phyloP scores from a whole-genome alignment of 139 green algal genomes.

The Chlamydomonas sphaeroides region DNA sequence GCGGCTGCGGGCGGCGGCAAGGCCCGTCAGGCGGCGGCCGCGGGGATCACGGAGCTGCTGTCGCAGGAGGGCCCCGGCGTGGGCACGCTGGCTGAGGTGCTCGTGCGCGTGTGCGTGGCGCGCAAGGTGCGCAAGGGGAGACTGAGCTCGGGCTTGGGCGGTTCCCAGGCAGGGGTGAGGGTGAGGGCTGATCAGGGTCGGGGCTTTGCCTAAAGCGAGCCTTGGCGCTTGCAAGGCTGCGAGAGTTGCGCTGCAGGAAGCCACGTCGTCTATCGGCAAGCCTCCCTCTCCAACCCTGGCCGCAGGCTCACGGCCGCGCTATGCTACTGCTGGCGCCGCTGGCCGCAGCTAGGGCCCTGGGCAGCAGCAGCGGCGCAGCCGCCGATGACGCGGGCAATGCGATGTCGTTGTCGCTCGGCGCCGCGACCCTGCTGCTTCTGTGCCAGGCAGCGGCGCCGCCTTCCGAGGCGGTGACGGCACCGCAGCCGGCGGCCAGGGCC shows the following conservation, averaged over 20 bases:
- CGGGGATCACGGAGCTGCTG: constrained; percentile 5
- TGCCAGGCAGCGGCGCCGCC: not conserved
- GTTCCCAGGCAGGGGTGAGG: too few relatives aligned
- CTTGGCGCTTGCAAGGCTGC: too few relatives aligned
- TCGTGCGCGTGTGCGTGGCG: constrained; percentile 15
- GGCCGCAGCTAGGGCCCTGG: not conserved
- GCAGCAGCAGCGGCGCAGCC: not conserved
- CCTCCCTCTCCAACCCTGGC: not conserved
- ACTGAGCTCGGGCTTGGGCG: too few relatives aligned
- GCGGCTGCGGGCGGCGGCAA: not conserved
- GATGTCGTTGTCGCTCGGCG: not conserved
- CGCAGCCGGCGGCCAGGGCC: too few relatives aligned
- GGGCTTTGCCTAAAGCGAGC: too few relatives aligned
- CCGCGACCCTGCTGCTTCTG: not conserved
- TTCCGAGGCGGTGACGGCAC: not conserved
- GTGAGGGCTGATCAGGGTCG: too few relatives aligned
- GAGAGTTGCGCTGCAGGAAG: too few relatives aligned
- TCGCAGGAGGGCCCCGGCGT: not conserved
- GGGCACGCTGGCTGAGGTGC: not conserved
- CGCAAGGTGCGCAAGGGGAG: not conserved
- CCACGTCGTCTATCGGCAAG: not conserved
- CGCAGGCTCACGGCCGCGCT: constrained; percentile 7
- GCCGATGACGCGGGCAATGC: not conserved
- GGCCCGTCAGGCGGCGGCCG: not conserved
- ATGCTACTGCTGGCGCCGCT: constrained; percentile 6